Evolutionary conservation across 306 rosid species (phyloP).

Genomic region (Acacia confusa): DNA sequence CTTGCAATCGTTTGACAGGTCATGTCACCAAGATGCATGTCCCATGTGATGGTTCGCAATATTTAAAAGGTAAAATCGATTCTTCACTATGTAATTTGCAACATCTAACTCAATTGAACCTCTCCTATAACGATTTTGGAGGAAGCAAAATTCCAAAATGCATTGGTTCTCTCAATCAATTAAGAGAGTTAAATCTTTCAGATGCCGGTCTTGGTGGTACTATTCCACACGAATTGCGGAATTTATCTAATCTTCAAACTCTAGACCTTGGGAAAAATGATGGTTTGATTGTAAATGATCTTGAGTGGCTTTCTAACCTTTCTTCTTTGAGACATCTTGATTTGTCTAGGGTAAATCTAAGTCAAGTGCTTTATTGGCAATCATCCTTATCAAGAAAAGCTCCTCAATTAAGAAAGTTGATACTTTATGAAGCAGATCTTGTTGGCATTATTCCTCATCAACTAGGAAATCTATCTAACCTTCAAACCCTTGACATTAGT

Average conservation of each 20-base stretch:
- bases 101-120: neutral
- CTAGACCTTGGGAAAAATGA: too few relatives aligned
- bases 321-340: too few relatives aligned
- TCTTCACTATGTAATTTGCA: neutral
- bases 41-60: accelerated
- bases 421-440: neutral
- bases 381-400: too few relatives aligned
- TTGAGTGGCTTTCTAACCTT: too few relatives aligned
- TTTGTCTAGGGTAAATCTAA: too few relatives aligned
- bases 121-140: too few relatives aligned
- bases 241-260: too few relatives aligned
- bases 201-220: too few relatives aligned
- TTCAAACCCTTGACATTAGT: neutral
- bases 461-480: neutral
- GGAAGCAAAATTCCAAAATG: neutral
- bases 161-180: neutral
- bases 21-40: neutral
- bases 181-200: neutral
- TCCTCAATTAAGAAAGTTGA: neutral
- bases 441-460: neutral
- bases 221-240: too few relatives aligned
- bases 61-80: neutral
- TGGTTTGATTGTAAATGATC: too few relatives aligned
- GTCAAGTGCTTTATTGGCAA: too few relatives aligned
- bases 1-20: too few relatives aligned